Conservation (phyloP, 805 yeast species). For the Candida montana region DNA sequence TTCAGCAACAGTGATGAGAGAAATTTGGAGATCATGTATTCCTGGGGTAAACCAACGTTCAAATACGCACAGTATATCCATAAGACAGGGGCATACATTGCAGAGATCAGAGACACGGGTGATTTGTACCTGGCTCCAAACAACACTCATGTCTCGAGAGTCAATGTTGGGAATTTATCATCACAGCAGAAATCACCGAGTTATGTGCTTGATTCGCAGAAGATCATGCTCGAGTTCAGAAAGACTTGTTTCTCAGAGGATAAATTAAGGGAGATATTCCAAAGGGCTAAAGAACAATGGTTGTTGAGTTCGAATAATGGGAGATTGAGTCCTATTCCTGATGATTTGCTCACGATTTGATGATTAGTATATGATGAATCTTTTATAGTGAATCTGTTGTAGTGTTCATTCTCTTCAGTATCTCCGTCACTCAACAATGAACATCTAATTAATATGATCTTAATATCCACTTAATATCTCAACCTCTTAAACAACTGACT, state of each 20-base stretch:
- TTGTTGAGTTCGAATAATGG: conserved; percentile 13
- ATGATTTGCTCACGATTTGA: conserved; percentile 10
- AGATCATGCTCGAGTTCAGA: conserved; percentile 65
- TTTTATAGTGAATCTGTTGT: too few relatives aligned
- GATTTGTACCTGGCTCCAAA: conserved; percentile 82
- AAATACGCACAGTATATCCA: conserved; percentile 88
- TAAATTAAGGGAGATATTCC: conserved; percentile 46
- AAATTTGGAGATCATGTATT: conserved; percentile 65
- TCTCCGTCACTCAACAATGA: too few relatives aligned
- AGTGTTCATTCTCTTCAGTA: too few relatives aligned
- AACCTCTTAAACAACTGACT: too few relatives aligned
- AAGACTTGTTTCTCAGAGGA: conserved; percentile 51
- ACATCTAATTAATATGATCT: too few relatives aligned
- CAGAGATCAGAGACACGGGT: conserved; percentile 77
- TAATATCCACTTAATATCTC: too few relatives aligned
- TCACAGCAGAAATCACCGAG: conserved; percentile 28
- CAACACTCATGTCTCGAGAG: conserved; percentile 72
- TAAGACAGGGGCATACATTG: conserved; percentile 81
- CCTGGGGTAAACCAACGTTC: conserved; percentile 88
- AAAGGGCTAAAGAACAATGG: conserved; percentile 52
- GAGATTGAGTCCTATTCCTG: conserved; percentile 10
- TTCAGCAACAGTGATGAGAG: conserved; percentile 43
- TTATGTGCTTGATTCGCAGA: conserved; percentile 56
- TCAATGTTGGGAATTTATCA: conserved; percentile 42
- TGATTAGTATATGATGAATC: too few relatives aligned